Base-by-base conservation (phyloP, 202 grass and related monocot species). In the Panicum virgatum region DNA sequence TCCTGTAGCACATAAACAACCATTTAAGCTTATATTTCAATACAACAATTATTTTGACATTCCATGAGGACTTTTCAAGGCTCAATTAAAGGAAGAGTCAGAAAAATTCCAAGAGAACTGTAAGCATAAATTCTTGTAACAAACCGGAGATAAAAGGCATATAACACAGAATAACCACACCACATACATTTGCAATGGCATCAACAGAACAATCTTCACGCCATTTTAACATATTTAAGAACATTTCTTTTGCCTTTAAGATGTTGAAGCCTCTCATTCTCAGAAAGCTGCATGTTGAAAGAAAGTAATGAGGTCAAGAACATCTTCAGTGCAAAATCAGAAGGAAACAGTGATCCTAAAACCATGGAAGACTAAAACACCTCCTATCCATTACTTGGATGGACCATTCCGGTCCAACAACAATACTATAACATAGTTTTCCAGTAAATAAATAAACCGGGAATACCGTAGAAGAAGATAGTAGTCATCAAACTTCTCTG, bases 201-300 rank as follows among this genome's bases (percentile, higher is more conserved):
- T 98, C 96, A 58, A 95, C 80, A 61, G 68, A 85, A 84, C 48
- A 93, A 50, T 93, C 90, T 88, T 89, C 90, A 80, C 96, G 92
- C 96, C 96, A 98, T 83, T 95, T 95, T 37, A 98, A 70, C 96
- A 98, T 98, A 89, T 88, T 94, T 73, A 95, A 42, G 52, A 98
- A 98, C 88, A 93, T 93, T 15, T 86, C 89, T 78, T 95, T 94
- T 86, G 96, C 84, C 72, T 95, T 88, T 64, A 57, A 20, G 72
- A 91, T 29, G 73, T 95, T 81, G 64, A 95, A 95, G 64, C 74
- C 88, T 88, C 92, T 89, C 90, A 93, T 95, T 80, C 89, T 89
- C 37, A 98, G 83, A 85, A 98, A 98, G 26, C 96, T 98, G 72
- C 73, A 75, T 29, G 45, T 72, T 70, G 20, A 61, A 53, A 67